These are phyloP conservation scores for Agaricus blazei DNA, from an alignment of 768 basidiomycete species.

Conservation along the genomic window DNA sequence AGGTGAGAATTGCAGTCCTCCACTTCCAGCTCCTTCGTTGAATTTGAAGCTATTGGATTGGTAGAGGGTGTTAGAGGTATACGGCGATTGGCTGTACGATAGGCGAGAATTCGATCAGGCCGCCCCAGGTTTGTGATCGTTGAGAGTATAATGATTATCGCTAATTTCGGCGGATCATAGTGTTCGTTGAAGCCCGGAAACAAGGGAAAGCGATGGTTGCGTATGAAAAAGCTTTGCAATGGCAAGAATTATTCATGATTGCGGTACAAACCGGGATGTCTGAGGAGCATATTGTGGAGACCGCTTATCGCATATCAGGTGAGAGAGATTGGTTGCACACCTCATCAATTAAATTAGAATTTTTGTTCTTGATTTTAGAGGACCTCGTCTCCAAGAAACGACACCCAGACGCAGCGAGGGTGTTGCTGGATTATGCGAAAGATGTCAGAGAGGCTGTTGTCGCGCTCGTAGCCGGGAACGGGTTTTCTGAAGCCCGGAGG, in stretches of 20 bases:
- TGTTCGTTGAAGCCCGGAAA: conserved; percentile 65
- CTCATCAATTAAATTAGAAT: not conserved
- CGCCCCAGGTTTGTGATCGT: conserved; percentile 56
- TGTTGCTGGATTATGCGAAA: conserved; percentile 78
- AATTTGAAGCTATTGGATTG: not conserved
- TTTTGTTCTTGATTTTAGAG: conserved; percentile 41
- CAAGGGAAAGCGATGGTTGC: conserved; percentile 77
- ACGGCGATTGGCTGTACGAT: conserved; percentile 87
- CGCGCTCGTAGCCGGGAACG: conserved; percentile 72
- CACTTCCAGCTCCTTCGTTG: not conserved
- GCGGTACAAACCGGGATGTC: conserved; percentile 47
- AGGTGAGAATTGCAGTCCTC: conserved; percentile 30
- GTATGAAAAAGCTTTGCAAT: conserved; percentile 81
- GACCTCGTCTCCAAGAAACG: conserved; percentile 78
- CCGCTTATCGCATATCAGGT: conserved; percentile 82
- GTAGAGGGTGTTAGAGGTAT: conserved; percentile 65
- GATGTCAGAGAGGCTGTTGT: conserved; percentile 76
- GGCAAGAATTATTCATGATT: conserved; percentile 89
- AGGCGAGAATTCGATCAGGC: conserved; percentile 79
- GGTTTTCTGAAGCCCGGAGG: conserved; percentile 85
- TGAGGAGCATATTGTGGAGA: conserved; percentile 52
- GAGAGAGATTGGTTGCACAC: conserved; percentile 16
- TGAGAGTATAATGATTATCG: not conserved
- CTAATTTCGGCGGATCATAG: conserved; percentile 22
- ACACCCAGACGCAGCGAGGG: conserved; percentile 72